These are phyloP conservation scores for Podospora sp. DNA, from an alignment of 495 filamentous ascomycete species.

Conservation along the genomic window DNA sequence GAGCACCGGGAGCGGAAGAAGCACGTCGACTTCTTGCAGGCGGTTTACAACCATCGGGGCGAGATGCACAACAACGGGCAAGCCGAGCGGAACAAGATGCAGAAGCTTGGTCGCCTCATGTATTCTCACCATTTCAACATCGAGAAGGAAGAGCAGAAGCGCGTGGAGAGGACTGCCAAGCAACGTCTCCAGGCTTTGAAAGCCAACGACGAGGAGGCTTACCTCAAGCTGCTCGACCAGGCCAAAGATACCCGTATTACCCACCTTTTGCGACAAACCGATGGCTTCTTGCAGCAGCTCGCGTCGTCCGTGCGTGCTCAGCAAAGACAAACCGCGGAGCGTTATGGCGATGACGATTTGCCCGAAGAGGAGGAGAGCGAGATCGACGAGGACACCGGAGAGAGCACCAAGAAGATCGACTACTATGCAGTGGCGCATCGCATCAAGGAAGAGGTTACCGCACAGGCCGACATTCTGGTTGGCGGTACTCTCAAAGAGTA, in stretches of 20 bases:
- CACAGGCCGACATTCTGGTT: conserved; percentile 81
- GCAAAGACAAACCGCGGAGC: conserved; percentile 77
- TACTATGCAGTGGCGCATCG: conserved; percentile 98
- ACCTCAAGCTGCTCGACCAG: conserved; percentile 93
- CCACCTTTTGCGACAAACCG: conserved; percentile 91
- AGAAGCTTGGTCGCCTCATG: conserved; percentile 89
- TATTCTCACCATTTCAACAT: conserved; percentile 86
- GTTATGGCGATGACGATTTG: conserved; percentile 70
- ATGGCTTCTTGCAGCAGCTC: conserved; percentile 94
- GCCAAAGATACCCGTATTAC: conserved; percentile 99
- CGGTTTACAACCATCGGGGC: conserved; percentile 62
- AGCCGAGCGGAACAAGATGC: conserved; percentile 59
- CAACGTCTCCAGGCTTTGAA: conserved; percentile 98
- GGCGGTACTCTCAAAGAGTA: conserved; percentile 96
- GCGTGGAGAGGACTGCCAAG: conserved; percentile 94
- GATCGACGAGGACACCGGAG: conserved; percentile 67
- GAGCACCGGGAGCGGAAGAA: conserved; percentile 95
- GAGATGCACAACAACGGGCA: conserved; percentile 45
- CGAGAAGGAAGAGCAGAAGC: conserved; percentile 98
- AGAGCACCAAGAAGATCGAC: conserved; percentile 77
- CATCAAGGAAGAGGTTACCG: conserved; percentile 84
- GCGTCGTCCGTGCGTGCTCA: conserved; percentile 89
- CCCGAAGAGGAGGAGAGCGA: conserved; percentile 62
- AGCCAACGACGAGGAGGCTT: conserved; percentile 98
- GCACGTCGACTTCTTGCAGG: conserved; percentile 81